A percentile compares a stretch with the other conserved stretches of the same genome.
Conservation (phyloP, 495 filamentous ascomycete genomes). For the Lepidopterella palustris region DNA sequence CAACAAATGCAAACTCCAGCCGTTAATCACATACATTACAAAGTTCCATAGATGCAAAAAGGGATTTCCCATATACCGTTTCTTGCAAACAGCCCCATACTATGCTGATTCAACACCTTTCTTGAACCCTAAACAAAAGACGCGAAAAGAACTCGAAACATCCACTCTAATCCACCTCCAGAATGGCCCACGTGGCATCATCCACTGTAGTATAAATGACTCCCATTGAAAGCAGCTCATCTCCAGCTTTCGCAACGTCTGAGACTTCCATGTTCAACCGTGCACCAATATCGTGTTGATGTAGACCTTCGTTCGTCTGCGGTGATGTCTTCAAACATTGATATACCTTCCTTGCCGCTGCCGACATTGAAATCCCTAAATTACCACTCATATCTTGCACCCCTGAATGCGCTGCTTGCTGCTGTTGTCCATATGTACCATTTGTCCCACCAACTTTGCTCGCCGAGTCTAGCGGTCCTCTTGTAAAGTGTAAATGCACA, state of each 20-base stretch:
- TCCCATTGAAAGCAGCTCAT: conserved; percentile 67
- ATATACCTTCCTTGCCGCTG: conserved; percentile 60
- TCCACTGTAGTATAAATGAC: conserved; percentile 87
- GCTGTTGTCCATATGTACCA: conserved; percentile 25
- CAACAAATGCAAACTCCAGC: conserved; percentile 41
- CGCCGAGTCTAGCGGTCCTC: conserved; percentile 52
- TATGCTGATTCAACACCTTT: not conserved
- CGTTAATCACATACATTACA: conserved; percentile 6
- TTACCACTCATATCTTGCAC: conserved; percentile 5
- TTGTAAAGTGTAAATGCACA: conserved; percentile 78
- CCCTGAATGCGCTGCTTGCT: conserved; percentile 33
- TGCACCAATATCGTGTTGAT: conserved; percentile 66
- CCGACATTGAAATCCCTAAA: conserved; percentile 44
- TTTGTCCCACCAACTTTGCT: conserved; percentile 28
- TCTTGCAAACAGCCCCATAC: not conserved
- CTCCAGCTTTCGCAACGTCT: conserved; percentile 67
- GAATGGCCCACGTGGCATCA: conserved; percentile 50
- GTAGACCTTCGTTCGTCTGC: conserved; percentile 71
- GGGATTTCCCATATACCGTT: not conserved
- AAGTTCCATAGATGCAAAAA: not conserved
- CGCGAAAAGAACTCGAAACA: not conserved
- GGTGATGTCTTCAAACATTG: conserved; percentile 53
- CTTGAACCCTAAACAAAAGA: not conserved
- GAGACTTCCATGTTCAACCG: conserved; percentile 53
- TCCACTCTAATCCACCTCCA: conserved; percentile 24